These are phyloP conservation scores for Rhizopus delemar DNA, from an alignment of 371 early-diverging fungal species.

Conservation along the genomic window DNA sequence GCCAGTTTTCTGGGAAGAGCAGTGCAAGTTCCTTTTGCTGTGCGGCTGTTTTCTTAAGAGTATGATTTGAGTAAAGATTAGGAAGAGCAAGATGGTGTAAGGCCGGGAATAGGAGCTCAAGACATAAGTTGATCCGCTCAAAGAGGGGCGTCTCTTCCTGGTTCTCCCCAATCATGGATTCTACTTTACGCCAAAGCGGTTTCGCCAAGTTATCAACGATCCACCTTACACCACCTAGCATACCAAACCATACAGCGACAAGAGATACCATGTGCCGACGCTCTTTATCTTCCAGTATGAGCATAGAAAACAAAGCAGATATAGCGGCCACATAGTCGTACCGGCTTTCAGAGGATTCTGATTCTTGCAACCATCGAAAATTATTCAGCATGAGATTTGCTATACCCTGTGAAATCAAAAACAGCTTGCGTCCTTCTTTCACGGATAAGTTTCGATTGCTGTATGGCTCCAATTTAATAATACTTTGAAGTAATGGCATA, in stretches of 20 bases:
- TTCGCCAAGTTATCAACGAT: conserved; percentile 34
- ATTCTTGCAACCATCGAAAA: conserved; percentile 33
- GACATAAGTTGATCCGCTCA: conserved; percentile 41
- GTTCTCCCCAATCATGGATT: conserved; percentile 14
- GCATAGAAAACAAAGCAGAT: conserved; percentile 49
- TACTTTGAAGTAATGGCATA: conserved; percentile 69
- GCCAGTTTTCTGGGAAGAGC: conserved; percentile 67
- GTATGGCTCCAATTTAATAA: conserved; percentile 48
- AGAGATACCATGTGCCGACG: conserved; percentile 51
- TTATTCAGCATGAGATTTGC: conserved; percentile 50
- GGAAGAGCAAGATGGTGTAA: conserved; percentile 59
- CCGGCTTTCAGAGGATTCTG: conserved; percentile 40
- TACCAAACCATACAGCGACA: conserved; percentile 67
- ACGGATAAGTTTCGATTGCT: neutral
- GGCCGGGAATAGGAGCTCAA: conserved; percentile 63
- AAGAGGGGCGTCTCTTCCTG: neutral
- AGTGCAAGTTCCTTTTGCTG: conserved; percentile 33
- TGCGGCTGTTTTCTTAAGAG: conserved; percentile 54
- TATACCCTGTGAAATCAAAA: conserved; percentile 45
- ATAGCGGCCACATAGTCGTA: conserved; percentile 57
- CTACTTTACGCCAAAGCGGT: conserved; percentile 57
- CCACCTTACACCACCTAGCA: conserved; percentile 55
- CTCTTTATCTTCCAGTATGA: conserved; percentile 45
- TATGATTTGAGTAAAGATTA: conserved; percentile 43
- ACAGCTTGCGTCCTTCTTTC: neutral